Base-by-base conservation (phyloP, 495 filamentous ascomycete genomes). In the Penicillium bovifimosum region DNA sequence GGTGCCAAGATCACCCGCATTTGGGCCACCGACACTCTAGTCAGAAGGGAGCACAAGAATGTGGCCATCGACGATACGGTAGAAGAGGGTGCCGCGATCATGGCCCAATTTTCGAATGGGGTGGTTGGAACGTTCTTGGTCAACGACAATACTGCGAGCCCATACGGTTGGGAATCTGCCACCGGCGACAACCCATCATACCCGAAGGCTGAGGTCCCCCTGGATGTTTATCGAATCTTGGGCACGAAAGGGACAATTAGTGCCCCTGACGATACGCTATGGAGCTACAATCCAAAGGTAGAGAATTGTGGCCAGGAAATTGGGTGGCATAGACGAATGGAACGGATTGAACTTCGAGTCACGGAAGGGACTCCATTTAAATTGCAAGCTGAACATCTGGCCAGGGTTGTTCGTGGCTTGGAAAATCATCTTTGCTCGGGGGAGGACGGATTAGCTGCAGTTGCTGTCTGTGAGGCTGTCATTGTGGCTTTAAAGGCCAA, bases 111-210 rank as follows among this genome's bases (percentile, higher is more conserved):
- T 39, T 29, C 52, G 3, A 55, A 50, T 31, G 45, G 52, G 1
- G 31, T 55, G n/a, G 52, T 55, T 3, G 52, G 52, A 11, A 55
- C 52, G 6, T 50, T 55, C 46, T 20, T 50, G 10, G 39, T 50
- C 9, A 42, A 29, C 18, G 52, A 55, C 17, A 52, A 56, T 41
- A 35, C 41, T 6, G 40, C 26, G 1, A 56, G 54, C 33, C 54
- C 54, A 18, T 56, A 45, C 34, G 48, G 48, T n/a, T 56, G 54
- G 54, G 47, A 56, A 32, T 33, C 54, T n/a, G 54, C 54, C 9
- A 52, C 54, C 3, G 54, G 54, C 1, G 47, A 56, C 20, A 56
- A 56, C 24, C 56, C 45, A 26, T 45, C 51, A 17, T 59, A 52
- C 31, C 56, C 56, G 14, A 33, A 33, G 16, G 42, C 56, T 4